These are phyloP conservation scores for Phytophthora pisi DNA, from an alignment of 352 stramenopile genomes.

Conservation along the genomic window DNA sequence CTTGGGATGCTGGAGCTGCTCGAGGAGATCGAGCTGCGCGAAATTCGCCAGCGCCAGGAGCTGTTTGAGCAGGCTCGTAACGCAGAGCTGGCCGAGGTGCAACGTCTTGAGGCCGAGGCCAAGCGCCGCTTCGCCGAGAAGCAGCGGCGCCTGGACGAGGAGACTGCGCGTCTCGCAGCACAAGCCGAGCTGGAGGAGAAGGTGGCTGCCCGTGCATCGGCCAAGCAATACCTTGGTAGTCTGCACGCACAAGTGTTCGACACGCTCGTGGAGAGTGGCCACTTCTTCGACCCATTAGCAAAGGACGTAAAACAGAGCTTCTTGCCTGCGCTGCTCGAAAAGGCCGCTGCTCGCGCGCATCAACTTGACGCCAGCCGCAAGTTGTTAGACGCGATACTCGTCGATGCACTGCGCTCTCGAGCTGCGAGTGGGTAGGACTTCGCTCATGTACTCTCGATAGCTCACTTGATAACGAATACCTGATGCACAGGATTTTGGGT, in stretches of 20 bases:
- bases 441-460: constrained; percentile 3
- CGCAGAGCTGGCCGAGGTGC: constrained; percentile 93
- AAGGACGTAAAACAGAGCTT: constrained; percentile 86
- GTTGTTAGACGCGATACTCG: constrained; percentile 33
- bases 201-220: constrained; percentile 88
- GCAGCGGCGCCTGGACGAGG: constrained; percentile 82
- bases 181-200: constrained; percentile 92
- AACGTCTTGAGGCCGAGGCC: constrained; percentile 93
- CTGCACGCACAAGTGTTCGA: constrained; percentile 90
- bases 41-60: constrained; percentile 90
- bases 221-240: constrained; percentile 88
- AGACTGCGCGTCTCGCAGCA: constrained; percentile 69
- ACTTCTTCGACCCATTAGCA: constrained; percentile 92
- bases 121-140: constrained; percentile 93
- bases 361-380: constrained; percentile 38
- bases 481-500: neutral
- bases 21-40: constrained; percentile 92
- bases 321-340: constrained; percentile 67
- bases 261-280: constrained; percentile 80
- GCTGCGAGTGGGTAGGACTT: constrained; percentile 15
- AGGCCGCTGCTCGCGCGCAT: constrained; percentile 47
- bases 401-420: constrained; percentile 31
- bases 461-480: constrained; percentile 5
- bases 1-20: constrained; percentile 95
- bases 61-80: constrained; percentile 93